Conservation (phyloP, 768 basidiomycete genomes). For the Calvatia gigantea region DNA sequence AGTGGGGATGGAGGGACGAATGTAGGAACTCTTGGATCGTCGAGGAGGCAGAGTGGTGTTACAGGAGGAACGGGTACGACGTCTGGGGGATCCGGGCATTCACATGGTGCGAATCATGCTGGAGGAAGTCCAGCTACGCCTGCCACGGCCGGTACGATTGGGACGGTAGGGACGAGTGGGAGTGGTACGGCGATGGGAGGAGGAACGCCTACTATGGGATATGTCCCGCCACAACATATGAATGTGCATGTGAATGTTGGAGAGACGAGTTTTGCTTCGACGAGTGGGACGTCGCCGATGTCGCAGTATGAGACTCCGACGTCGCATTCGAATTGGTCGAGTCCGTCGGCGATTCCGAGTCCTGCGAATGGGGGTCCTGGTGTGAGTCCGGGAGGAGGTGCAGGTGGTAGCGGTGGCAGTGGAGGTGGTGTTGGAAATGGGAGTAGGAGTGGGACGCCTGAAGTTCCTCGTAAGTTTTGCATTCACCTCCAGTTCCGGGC, state of each 20-base stretch:
- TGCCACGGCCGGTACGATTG: neutral
- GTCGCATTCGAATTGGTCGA: neutral
- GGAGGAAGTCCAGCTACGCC: neutral
- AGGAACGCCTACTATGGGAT: too few relatives aligned
- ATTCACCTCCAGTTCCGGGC: conserved; percentile 13
- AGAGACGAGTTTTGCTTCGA: neutral
- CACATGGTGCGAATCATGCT: neutral
- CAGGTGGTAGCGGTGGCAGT: conserved; percentile 21
- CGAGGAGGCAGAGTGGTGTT: neutral
- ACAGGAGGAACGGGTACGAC: neutral
- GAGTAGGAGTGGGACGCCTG: conserved; percentile 35
- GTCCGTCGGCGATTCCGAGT: neutral
- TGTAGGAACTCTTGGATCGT: neutral
- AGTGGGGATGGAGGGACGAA: neutral
- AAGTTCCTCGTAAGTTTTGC: conserved; percentile 40
- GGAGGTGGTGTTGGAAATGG: conserved; percentile 16
- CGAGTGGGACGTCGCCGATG: neutral
- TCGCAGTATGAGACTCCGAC: conserved; percentile 11
- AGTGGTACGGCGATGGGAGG: neutral
- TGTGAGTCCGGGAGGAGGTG: neutral
- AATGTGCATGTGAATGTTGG: too few relatives aligned
- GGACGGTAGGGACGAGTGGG: neutral
- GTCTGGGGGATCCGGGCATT: neutral
- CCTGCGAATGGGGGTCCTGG: neutral
- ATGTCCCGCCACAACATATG: too few relatives aligned